Conservation (phyloP, 306 rosid species). For the Sindora glabra region DNA sequence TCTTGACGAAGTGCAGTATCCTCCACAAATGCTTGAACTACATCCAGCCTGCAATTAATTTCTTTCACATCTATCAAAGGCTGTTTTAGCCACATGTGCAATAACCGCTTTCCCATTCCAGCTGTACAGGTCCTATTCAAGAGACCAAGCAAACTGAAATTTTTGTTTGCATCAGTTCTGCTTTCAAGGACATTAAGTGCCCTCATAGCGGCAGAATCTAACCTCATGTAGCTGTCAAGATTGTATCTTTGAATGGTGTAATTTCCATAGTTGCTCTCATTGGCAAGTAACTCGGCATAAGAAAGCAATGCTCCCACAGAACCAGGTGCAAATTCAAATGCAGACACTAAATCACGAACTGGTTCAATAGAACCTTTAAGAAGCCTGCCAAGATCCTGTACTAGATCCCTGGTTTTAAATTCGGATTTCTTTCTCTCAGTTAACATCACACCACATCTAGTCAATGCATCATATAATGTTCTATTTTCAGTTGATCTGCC, state of each 20-base stretch:
- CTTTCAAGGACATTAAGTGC: conserved; percentile 88
- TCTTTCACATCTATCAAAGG: conserved; percentile 74
- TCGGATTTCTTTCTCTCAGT: conserved; percentile 85
- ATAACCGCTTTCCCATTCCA: conserved; percentile 92
- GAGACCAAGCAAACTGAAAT: conserved; percentile 92
- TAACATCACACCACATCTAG: conserved; percentile 82
- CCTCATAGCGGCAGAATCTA: conserved; percentile 91
- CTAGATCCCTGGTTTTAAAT: conserved; percentile 82
- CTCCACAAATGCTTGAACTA: conserved; percentile 90
- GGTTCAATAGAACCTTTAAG: conserved; percentile 91
- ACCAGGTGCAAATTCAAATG: conserved; percentile 83
- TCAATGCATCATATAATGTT: conserved; percentile 56
- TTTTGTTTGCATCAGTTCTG: conserved; percentile 93
- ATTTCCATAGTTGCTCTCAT: conserved; percentile 85
- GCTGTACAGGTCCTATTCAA: conserved; percentile 96
- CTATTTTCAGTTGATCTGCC: conserved; percentile 57
- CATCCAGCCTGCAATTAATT: conserved; percentile 75
- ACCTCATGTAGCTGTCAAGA: conserved; percentile 80
- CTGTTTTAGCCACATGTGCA: conserved; percentile 96
- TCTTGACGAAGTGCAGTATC: conserved; percentile 76
- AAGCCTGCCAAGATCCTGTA: conserved; percentile 84
- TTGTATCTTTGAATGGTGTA: conserved; percentile 63
- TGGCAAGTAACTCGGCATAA: conserved; percentile 81
- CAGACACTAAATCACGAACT: conserved; percentile 75
- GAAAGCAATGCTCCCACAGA: conserved; percentile 83